A percentile compares a stretch with the other conserved stretches of the same genome.
These are phyloP conservation scores for Dryadomyces sulphureus DNA, from an alignment of 2,329 filamentous ascomycete species.

Conservation along the genomic window DNA sequence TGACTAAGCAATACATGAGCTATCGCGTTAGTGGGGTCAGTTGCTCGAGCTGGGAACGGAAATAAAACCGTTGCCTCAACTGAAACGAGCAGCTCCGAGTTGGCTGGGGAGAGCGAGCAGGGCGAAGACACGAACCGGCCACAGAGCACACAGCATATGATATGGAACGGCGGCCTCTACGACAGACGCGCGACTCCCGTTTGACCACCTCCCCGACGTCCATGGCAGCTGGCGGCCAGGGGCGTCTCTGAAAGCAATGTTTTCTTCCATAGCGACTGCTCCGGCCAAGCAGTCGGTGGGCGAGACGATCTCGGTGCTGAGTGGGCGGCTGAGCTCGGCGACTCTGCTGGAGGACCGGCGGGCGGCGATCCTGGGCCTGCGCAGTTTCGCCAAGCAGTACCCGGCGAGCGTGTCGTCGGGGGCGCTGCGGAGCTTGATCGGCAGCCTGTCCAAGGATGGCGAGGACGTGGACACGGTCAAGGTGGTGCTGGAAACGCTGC, in stretches of 20 bases:
- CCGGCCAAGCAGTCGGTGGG: conserved; percentile 92
- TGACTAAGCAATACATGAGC: background rate
- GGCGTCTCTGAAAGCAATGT: conserved; percentile 26
- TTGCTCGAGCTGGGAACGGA: background rate
- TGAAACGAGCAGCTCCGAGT: background rate
- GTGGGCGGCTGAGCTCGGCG: conserved; percentile 72
- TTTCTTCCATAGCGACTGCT: conserved; percentile 47
- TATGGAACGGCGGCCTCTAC: too few relatives aligned
- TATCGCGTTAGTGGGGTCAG: too few relatives aligned
- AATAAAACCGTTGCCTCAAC: background rate
- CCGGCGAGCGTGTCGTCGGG: conserved; percentile 92
- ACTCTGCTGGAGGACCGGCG: conserved; percentile 89
- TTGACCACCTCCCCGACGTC: too few relatives aligned
- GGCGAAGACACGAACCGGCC: too few relatives aligned
- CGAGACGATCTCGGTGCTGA: conserved; percentile 84
- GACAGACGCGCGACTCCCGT: too few relatives aligned
- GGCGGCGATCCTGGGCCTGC: conserved; percentile 78
- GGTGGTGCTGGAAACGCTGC: conserved; percentile 81
- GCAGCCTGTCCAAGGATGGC: conserved; percentile 69
- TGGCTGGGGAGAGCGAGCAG: too few relatives aligned
- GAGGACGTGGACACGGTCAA: conserved; percentile 96
- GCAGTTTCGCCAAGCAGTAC: conserved; percentile 93
- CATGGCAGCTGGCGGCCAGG: background rate
- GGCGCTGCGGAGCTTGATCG: conserved; percentile 77
- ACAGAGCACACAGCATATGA: too few relatives aligned